Base-by-base conservation (phyloP, 495 filamentous ascomycete genomes). In the Penicillium malachiteum region DNA sequence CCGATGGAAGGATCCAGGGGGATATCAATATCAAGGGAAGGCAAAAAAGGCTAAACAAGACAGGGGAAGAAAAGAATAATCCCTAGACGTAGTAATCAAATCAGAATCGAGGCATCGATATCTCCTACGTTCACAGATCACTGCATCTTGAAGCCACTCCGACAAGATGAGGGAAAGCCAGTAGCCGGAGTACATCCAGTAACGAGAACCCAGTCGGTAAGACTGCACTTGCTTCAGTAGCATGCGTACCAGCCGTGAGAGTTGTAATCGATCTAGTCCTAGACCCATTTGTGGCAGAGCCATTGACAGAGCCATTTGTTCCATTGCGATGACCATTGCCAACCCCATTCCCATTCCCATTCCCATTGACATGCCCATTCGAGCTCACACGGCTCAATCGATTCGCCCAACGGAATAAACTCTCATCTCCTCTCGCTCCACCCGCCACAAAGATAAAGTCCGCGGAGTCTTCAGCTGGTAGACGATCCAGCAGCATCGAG, bases 361-460 rank as follows among this genome's bases (percentile, higher is more conserved):
- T 38, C 10, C 13, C 16, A 37, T 13, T 17, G 11, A 88, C 74
- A 3, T 57, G 55, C n/a, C 70, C 65, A 14, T 64, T 64, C 1
- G 69, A 69, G n/a, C 66, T 30, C 33, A 31, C 21, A 5, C n/a
- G 32, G 12, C 17, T 71, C 26, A 93, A 67, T 9, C 78, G 66
- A 72, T 94, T 91, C 14, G 91, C 92, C 92, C 91, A 96, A 33
- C 83, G 86, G 70, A 91, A 96, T 47, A 94, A 79, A 52, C 87
- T 83, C 59, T 96, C 91, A 59, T 92, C 89, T 51, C 90, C 89
- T 8, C 91, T 83, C 18, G 89, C 84, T 59, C 92, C 87, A 38
- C 91, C 91, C 35, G 87, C 79, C 14, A 92, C 89, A 72, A 94
- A 83, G 26, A 96, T 64, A 69, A 92, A 95, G 57, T 92, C 87